A percentile compares a stretch with the other conserved stretches of the same genome.
Evolutionary conservation across 192 early-diverging fungal species (phyloP).

Genomic region (Backusella parvicylindrica): DNA sequence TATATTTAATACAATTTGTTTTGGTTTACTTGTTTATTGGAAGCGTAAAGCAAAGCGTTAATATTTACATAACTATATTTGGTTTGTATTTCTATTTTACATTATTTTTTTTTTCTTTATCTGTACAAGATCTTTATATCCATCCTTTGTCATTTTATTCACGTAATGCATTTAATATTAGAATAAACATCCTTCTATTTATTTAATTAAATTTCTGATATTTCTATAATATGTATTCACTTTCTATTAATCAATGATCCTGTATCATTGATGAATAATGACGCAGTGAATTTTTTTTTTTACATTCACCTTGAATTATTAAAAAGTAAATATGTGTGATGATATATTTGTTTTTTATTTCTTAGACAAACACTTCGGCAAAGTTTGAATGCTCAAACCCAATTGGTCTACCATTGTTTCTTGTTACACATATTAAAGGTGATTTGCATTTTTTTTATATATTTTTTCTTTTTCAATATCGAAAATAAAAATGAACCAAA

Average conservation of each 20-base stretch:
- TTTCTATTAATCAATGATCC: too few relatives aligned
- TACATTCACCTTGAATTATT: too few relatives aligned
- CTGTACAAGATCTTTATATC: not conserved
- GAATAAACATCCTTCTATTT: not conserved
- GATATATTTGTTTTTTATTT: too few relatives aligned
- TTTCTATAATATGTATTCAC: too few relatives aligned
- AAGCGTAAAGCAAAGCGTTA: conserved; percentile 30
- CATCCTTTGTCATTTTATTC: not conserved
- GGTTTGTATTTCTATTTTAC: not conserved
- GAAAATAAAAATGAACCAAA: not conserved
- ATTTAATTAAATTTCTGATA: too few relatives aligned
- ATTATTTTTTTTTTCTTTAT: not conserved
- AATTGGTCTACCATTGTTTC: too few relatives aligned
- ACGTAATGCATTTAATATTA: not conserved
- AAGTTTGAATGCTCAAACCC: too few relatives aligned
- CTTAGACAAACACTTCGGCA: too few relatives aligned
- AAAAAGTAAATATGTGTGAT: too few relatives aligned
- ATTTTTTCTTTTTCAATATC: not conserved
- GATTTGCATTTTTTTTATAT: not conserved
- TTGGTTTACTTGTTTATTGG: conserved; percentile 38
- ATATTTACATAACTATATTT: not conserved
- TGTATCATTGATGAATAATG: too few relatives aligned
- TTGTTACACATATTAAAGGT: too few relatives aligned
- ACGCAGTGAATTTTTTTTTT: too few relatives aligned
- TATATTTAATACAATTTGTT: conserved; percentile 55